Evolutionary conservation across 2,329 filamentous ascomycete species (phyloP).

Genomic region (Ascochyta clinopodiicola): DNA sequence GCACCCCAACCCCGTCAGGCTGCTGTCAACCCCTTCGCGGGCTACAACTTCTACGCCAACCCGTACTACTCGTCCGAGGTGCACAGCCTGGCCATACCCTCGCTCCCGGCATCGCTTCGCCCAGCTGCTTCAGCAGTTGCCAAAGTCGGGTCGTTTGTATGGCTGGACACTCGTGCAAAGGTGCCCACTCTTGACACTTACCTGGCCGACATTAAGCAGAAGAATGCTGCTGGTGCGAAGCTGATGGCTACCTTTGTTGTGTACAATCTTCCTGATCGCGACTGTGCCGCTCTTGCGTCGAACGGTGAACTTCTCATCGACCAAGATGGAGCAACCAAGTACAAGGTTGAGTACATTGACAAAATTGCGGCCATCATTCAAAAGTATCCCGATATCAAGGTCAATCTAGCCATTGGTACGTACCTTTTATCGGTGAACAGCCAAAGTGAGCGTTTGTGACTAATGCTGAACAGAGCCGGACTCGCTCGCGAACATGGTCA

Average conservation of each 20-base stretch:
- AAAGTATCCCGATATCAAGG: constrained; percentile 59
- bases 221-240: constrained; percentile 57
- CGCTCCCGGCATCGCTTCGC: constrained; percentile 61
- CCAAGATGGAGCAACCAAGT: constrained; percentile 58
- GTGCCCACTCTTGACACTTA: constrained; percentile 58
- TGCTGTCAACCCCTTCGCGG: constrained; percentile 60
- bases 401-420: constrained; percentile 58
- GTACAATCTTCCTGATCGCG: constrained; percentile 69
- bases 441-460: neutral
- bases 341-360: constrained; percentile 60
- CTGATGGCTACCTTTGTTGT: constrained; percentile 64
- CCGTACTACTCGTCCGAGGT: constrained; percentile 62
- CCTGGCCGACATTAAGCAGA: constrained; percentile 55
- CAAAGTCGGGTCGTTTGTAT: constrained; percentile 59
- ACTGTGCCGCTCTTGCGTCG: constrained; percentile 68
- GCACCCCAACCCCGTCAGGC: constrained; percentile 36
- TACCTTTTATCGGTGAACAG: neutral
- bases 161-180: constrained; percentile 60
- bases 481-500: constrained; percentile 67
- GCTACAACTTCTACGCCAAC: constrained; percentile 59
- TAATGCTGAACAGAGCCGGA: constrained; percentile 57
- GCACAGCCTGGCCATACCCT: constrained; percentile 65
- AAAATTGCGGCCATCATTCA: constrained; percentile 61
- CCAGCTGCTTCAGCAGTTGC: constrained; percentile 58
- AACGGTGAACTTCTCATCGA: constrained; percentile 67